Conservation (phyloP, 306 rosid genomes). For the Cucurbita argyrosperma region DNA sequence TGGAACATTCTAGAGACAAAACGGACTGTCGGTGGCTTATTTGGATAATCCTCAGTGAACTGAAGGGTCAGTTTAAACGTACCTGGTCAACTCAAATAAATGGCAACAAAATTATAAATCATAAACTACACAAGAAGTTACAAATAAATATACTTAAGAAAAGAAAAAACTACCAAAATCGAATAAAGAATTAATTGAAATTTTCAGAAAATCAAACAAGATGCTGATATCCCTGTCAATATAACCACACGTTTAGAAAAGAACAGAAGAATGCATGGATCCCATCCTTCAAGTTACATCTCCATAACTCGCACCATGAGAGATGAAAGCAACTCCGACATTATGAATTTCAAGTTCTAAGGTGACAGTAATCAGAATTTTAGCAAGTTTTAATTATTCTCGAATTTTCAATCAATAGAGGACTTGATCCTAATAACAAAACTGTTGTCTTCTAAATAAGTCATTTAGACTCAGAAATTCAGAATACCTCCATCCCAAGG, state of each 20-base stretch:
- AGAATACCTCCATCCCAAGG: slow-evolving; percentile 97
- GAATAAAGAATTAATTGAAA: neutral
- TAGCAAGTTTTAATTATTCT: neutral
- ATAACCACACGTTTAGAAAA: neutral
- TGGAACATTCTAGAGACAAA: slow-evolving; percentile 90
- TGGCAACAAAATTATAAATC: neutral
- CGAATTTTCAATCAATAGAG: neutral
- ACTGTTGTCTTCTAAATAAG: neutral
- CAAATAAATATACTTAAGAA: neutral
- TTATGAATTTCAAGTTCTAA: neutral
- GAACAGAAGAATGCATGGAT: neutral
- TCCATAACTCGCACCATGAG: neutral
- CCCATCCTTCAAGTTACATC: neutral
- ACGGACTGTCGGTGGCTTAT: slow-evolving; percentile 83
- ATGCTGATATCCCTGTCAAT: neutral
- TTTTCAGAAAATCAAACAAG: neutral
- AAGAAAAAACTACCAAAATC: neutral
- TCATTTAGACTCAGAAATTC: neutral
- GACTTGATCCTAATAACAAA: neutral
- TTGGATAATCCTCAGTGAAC: slow-evolving; percentile 80
- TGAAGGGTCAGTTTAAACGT: slow-evolving; percentile 85
- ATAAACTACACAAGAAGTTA: neutral
- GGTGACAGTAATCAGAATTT: neutral
- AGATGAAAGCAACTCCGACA: neutral
- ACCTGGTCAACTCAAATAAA: slow-evolving; percentile 32